Evolutionary conservation across 179 eudicot genomes (phyloP).

Genomic region (Patellifolia procumbens): DNA sequence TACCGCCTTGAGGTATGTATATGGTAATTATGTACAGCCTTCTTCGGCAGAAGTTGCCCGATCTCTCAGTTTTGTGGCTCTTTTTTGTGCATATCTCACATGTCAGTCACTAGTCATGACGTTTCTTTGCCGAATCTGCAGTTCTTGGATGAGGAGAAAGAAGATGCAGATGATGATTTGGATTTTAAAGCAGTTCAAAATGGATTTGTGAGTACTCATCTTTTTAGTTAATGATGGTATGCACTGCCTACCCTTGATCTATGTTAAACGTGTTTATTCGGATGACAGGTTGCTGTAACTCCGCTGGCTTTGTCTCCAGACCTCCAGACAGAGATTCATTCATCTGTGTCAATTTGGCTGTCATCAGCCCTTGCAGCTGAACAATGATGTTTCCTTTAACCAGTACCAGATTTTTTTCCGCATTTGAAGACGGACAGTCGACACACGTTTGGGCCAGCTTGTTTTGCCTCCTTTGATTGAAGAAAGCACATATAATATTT

Average conservation of each 20-base stretch:
- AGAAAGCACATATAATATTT: constrained; percentile 24
- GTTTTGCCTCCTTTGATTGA: constrained; percentile 17
- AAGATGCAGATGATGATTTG: constrained; percentile 70
- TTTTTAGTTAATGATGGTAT: not conserved
- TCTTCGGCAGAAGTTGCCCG: not conserved
- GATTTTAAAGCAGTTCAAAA: constrained; percentile 80
- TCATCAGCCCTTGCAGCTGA: constrained; percentile 32
- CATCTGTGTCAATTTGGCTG: constrained; percentile 46
- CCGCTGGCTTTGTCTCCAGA: constrained; percentile 42
- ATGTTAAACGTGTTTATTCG: constrained; percentile 6
- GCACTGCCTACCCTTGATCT: not conserved
- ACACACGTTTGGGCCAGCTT: not conserved
- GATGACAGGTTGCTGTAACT: constrained; percentile 41
- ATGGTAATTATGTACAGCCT: not conserved
- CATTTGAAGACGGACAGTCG: not conserved
- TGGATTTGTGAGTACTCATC: constrained; percentile 66
- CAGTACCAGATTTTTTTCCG: not conserved
- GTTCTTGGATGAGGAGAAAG: constrained; percentile 63
- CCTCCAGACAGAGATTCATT: constrained; percentile 34
- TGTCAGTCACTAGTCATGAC: not conserved
- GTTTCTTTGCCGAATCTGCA: constrained; percentile 29
- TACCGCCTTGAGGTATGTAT: constrained; percentile 73
- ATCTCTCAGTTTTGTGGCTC: not conserved
- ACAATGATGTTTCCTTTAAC: constrained; percentile 16
- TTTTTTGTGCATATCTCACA: not conserved